Base-by-base conservation (phyloP, 805 yeast species). In the Maudiozyma pseudohumilis region DNA sequence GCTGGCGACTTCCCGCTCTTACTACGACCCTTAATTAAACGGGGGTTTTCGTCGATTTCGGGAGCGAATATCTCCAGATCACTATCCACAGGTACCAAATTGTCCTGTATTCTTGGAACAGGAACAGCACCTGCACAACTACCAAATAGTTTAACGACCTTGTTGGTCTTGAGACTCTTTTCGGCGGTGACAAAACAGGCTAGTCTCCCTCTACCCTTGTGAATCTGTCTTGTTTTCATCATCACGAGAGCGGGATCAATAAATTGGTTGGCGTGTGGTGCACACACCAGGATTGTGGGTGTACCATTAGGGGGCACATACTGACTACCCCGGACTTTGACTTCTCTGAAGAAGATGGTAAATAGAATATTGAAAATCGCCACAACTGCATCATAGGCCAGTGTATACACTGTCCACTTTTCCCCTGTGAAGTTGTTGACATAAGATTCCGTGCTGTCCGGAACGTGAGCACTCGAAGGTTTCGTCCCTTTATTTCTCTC, bases 81-180 rank as follows among this genome's bases (percentile, higher is more conserved):
- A 38, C 74, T 74, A 2, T 66, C 59, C n/a, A 75, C 94, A 7
- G 65, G 56, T 24, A 57, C 61, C 50, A 89, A 69, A 53, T 76
- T 77, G 58, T 89, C 98, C 59, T 92, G 97, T 4, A 94, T 83
- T 46, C 98, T 69, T 7, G 80, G 79, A 2, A 92, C 97, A 0
- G 96, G 95, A 40, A 89, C 88, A 3, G 95, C 72, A 52, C 77
- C 69, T 44, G 84, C 82, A 30, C 76, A 66, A 38, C 77, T 65
- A 6, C 95, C 77, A 46, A 89, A 66, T n/a, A 72, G 53, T 3
- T 96, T 95, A 42, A 89, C 77, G 39, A 84, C 66, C 31, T 62
- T 65, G 32, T 72, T 70, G 7, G 25, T 31, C 35, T 71, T 63
- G 54, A 80, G 73, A 12, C 94, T 80, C 20, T 70, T 69, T 31